phyloP scores from a whole-genome alignment of 305 asterid species.

The Solanum hybrid region DNA sequence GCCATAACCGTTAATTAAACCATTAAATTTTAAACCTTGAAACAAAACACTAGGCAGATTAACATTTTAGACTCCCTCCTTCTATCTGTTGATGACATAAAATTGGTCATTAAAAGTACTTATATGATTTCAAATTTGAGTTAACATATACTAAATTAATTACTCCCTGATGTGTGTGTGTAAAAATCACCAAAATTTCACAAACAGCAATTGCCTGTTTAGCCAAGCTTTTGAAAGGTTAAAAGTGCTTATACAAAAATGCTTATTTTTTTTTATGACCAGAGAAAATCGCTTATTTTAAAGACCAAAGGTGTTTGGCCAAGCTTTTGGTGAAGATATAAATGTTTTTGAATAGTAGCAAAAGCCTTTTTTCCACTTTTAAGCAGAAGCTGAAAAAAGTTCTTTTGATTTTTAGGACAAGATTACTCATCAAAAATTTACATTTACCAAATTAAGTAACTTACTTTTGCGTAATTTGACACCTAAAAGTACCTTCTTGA shows the following conservation, averaged over 20 bases:
- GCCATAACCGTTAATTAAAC: background rate
- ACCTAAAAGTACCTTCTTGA: background rate
- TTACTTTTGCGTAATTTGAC: background rate
- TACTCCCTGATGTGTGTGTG: background rate
- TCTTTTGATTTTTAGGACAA: background rate
- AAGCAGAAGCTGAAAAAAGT: background rate
- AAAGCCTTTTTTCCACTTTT: background rate
- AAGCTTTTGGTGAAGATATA: background rate
- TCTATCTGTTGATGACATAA: background rate
- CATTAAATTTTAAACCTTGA: background rate
- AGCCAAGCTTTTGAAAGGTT: background rate
- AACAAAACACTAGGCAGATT: background rate
- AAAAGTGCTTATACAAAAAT: background rate
- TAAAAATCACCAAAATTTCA: background rate
- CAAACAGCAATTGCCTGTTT: background rate
- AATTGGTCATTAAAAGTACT: background rate
- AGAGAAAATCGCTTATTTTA: background rate
- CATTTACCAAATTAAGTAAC: background rate
- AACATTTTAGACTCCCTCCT: background rate
- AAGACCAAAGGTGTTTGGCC: background rate
- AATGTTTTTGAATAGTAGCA: background rate
- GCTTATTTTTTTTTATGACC: background rate
- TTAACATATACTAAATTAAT: background rate
- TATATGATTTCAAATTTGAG: background rate
- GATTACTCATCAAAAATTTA: background rate